These are phyloP conservation scores for Zasmidium citrigriseum DNA, from an alignment of 2,329 filamentous ascomycete genomes.

Conservation along the genomic window DNA sequence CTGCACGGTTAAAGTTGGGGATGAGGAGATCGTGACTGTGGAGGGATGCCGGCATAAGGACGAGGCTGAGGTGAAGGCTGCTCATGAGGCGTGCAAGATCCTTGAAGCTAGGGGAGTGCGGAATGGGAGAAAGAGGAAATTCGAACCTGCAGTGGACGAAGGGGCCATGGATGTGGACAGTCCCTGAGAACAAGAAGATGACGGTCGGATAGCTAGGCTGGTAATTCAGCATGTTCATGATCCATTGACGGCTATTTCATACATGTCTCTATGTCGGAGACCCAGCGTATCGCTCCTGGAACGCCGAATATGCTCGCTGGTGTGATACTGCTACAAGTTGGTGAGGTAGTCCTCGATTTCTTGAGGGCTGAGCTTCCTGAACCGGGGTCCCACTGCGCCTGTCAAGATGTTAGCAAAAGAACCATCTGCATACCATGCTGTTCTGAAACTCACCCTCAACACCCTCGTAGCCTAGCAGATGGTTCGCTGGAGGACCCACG, in stretches of 20 bases:
- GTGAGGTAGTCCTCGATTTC: constrained; percentile 99
- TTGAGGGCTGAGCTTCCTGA: constrained; percentile 92
- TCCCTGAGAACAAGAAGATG: not conserved
- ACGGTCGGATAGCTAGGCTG: not conserved
- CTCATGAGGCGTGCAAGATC: constrained; percentile 3
- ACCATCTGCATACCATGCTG: not conserved
- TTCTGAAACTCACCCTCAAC: constrained; percentile 55
- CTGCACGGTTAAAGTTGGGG: constrained; percentile 40
- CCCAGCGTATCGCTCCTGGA: not conserved
- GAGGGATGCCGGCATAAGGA: constrained; percentile 36
- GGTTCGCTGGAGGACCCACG: constrained; percentile 89
- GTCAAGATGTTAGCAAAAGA: not conserved
- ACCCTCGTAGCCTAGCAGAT: constrained; percentile 87
- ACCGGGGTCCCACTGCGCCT: constrained; percentile 79
- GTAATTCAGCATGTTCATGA: not conserved
- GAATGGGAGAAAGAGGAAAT: constrained; percentile 7
- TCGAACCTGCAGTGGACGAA: not conserved
- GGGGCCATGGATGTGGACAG: not conserved
- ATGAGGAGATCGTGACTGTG: constrained; percentile 34
- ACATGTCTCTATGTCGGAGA: constrained; percentile 4
- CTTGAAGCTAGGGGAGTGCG: not conserved
- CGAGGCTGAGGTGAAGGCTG: constrained; percentile 42
- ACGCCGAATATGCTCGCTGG: constrained; percentile 4
- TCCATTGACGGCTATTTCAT: constrained; percentile 7
- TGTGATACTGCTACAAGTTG: constrained; percentile 68